Conservation (phyloP, 352 stramenopile genomes). For the Pythium sp. region DNA sequence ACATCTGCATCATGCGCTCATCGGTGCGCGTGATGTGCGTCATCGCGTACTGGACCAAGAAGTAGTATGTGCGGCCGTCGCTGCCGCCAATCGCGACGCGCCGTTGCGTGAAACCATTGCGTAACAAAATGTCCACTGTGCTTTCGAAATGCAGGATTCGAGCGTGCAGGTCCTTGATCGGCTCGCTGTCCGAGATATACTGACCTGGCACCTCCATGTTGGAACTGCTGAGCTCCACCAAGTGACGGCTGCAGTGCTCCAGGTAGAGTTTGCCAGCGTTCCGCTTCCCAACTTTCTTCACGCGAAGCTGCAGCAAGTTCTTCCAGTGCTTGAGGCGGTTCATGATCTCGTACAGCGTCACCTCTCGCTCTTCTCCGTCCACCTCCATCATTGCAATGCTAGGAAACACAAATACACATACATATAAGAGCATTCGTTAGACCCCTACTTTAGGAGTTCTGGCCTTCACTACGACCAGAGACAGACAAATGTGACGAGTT, state of each 20-base stretch:
- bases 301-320: constrained; percentile 79
- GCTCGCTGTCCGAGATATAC: constrained; percentile 90
- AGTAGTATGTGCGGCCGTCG: constrained; percentile 88
- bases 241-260: constrained; percentile 86
- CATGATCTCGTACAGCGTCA: constrained; percentile 84
- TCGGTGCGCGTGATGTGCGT: constrained; percentile 93
- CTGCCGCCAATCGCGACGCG: constrained; percentile 88
- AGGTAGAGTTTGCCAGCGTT: constrained; percentile 73
- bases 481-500: too few species aligned
- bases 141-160: constrained; percentile 90
- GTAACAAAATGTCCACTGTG: constrained; percentile 78
- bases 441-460: too few species aligned
- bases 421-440: not conserved
- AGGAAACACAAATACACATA: not conserved
- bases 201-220: constrained; percentile 91
- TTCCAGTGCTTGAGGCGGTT: constrained; percentile 91
- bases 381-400: constrained; percentile 17
- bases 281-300: constrained; percentile 72
- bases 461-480: too few species aligned
- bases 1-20: constrained; percentile 94
- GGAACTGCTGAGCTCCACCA: constrained; percentile 85
- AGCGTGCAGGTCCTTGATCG: constrained; percentile 90
- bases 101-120: constrained; percentile 90
- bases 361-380: constrained; percentile 22
- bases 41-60: constrained; percentile 92